These are phyloP conservation scores for Rhododendron griersonianum DNA, from an alignment of 148 eudicot species.

Conservation along the genomic window DNA sequence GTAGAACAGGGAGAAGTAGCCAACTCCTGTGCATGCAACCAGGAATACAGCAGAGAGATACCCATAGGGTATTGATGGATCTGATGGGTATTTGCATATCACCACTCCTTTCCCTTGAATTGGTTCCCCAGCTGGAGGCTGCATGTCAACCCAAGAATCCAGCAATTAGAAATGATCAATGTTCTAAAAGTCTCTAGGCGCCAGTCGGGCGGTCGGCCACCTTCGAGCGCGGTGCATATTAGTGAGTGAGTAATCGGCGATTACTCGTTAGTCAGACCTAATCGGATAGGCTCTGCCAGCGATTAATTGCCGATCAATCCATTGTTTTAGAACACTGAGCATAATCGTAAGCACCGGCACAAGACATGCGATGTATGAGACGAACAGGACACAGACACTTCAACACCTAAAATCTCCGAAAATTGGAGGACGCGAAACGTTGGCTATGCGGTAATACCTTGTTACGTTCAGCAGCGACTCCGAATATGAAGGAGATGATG, in stretches of 20 bases:
- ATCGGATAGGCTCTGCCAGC: too few relatives aligned
- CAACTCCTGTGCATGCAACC: background rate
- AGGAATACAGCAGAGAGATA: constrained; percentile 2
- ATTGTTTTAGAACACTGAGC: too few relatives aligned
- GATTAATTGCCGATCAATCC: too few relatives aligned
- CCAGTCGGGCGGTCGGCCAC: too few relatives aligned
- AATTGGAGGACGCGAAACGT: background rate
- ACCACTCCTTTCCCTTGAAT: constrained; percentile 1
- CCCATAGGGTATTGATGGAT: background rate
- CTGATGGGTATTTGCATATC: background rate
- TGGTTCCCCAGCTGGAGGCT: constrained; percentile 1
- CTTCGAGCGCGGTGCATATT: too few relatives aligned
- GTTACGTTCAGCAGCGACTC: background rate
- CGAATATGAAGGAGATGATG: background rate
- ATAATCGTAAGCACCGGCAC: too few relatives aligned
- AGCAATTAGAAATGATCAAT: background rate
- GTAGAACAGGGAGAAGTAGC: constrained; percentile 1
- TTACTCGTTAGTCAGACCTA: too few relatives aligned
- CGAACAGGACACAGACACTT: too few relatives aligned
- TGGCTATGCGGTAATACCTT: background rate
- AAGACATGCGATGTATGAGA: too few relatives aligned
- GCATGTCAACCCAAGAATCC: background rate
- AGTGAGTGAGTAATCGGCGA: too few relatives aligned
- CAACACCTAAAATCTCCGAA: background rate
- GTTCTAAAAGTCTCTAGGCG: too few relatives aligned